Base-by-base conservation (phyloP, 352 stramenopile species). In the Elongisporangium prolatum region DNA sequence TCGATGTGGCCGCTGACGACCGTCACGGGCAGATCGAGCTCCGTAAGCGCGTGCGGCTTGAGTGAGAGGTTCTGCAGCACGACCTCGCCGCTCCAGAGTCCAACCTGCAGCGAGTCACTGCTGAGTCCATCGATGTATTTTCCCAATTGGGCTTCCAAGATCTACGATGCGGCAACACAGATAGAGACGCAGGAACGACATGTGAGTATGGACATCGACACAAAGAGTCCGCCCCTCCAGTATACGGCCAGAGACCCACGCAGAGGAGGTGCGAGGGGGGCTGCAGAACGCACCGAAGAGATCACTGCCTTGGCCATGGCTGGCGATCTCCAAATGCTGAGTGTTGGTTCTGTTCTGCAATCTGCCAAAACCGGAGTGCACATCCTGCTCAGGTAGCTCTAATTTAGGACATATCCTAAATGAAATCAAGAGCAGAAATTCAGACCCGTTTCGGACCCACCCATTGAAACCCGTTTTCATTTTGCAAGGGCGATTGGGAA, bases 21-120 rank as follows among this genome's bases (percentile, higher is more conserved):
- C 11, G 72, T 64, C 50, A 94, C 74, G 20, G 85, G 85, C 18
- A 94, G 61, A 47, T 93, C 70, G 24, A 94, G 63, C 64, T 94
- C 85, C 0, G 77, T 80, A 21, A 94, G 64, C 40, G 85, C 85
- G 53, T 90, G 76, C n/a, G 83, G 75, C 60, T 93, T 93, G 37
- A 94, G 72, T 38, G 57, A 64, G n/a, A 94, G 62, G 53, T 90
- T 74, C 21, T 78, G 77, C 55, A 94, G 65, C 61, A 84, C 65
- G 21, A 94, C 60, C 57, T 94, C 85, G n/a, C 85, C 85, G 52
- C 80, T 93, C 85, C 85, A 94, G 24, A 94, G 69, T 0, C 84
- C 85, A 11, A 94, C 77, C 50, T 90, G 83, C n/a, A 94, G 68
- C 58, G 85, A 92, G 52, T 94, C 83, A 18, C 75, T 80, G 50